phyloP scores from a whole-genome alignment of 2,329 filamentous ascomycete species.

The Berkeleyomyces rouxiae region DNA sequence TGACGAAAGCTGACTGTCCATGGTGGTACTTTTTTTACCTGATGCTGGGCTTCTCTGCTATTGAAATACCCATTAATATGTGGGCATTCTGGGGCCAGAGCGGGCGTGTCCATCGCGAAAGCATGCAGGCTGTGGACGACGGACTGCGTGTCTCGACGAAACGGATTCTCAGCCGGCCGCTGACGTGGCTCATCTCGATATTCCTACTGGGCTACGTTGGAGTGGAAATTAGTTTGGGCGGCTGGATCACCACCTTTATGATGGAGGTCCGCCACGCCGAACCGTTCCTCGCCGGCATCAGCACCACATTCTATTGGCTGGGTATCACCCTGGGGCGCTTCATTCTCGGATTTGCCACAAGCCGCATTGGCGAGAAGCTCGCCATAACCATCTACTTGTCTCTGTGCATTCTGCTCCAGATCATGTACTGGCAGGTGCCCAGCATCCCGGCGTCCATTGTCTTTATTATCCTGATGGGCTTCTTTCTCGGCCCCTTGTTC shows the following conservation, averaged over 20 bases:
- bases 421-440: slow-evolving; percentile 70
- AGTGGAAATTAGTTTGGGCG: slow-evolving; percentile 54
- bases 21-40: slow-evolving; percentile 69
- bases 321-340: slow-evolving; percentile 62
- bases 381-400: slow-evolving; percentile 47
- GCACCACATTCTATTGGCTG: slow-evolving; percentile 69
- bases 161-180: slow-evolving; percentile 29
- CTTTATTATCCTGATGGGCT: slow-evolving; percentile 55
- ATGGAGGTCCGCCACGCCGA: slow-evolving; percentile 53
- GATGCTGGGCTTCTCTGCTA: slow-evolving; percentile 42
- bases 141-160: slow-evolving; percentile 30
- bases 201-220: slow-evolving; percentile 72
- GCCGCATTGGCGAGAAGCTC: slow-evolving; percentile 53
- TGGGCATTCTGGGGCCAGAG: slow-evolving; percentile 48
- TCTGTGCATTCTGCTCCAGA: slow-evolving; percentile 44
- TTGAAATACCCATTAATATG: slow-evolving; percentile 37
- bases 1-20: slow-evolving; percentile 40
- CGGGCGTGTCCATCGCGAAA: slow-evolving; percentile 36
- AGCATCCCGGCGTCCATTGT: slow-evolving; percentile 58
- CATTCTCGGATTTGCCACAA: slow-evolving; percentile 59
- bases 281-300: slow-evolving; percentile 57
- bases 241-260: slow-evolving; percentile 82
- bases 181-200: slow-evolving; percentile 56
- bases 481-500: slow-evolving; percentile 68
- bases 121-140: slow-evolving; percentile 18